These are phyloP conservation scores for Phytophthora pistaciae DNA, from an alignment of 352 stramenopile genomes.

Conservation along the genomic window DNA sequence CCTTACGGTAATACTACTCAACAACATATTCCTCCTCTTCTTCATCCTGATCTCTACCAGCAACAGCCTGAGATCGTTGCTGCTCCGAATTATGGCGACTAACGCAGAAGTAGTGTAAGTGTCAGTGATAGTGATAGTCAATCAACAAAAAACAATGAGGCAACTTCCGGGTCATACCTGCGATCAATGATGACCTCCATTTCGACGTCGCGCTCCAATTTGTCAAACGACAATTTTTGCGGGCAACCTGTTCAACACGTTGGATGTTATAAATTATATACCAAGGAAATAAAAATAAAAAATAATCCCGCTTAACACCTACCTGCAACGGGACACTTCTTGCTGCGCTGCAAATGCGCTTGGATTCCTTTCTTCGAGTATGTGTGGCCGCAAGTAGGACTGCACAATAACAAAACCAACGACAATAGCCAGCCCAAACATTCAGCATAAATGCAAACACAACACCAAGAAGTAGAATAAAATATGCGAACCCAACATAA, in stretches of 20 bases:
- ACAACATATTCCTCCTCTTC: conserved; percentile 83
- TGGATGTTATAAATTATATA: conserved; percentile 1
- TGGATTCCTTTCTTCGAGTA: conserved; percentile 86
- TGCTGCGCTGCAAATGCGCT: conserved; percentile 74
- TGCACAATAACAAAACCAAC: conserved; percentile 30
- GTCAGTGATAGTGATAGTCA: conserved; percentile 7
- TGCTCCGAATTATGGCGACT: conserved; percentile 53
- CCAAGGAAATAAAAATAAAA: neutral
- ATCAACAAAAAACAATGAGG: neutral
- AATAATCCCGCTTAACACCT: conserved; percentile 3
- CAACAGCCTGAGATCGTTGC: conserved; percentile 40
- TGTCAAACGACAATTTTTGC: conserved; percentile 60
- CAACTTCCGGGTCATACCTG: conserved; percentile 35
- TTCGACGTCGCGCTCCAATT: conserved; percentile 85
- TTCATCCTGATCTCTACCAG: conserved; percentile 43
- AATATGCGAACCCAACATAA: no score
- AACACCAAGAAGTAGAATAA: no score
- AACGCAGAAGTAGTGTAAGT: neutral
- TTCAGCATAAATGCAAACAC: neutral
- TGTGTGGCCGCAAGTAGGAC: conserved; percentile 76
- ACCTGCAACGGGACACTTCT: conserved; percentile 85
- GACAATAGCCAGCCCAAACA: conserved; percentile 1
- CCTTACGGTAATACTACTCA: conserved; percentile 42
- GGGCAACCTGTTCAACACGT: conserved; percentile 61
- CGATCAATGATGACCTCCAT: conserved; percentile 87